Conservation (phyloP, 768 basidiomycete genomes). For the Boletus subcaerulescens region DNA sequence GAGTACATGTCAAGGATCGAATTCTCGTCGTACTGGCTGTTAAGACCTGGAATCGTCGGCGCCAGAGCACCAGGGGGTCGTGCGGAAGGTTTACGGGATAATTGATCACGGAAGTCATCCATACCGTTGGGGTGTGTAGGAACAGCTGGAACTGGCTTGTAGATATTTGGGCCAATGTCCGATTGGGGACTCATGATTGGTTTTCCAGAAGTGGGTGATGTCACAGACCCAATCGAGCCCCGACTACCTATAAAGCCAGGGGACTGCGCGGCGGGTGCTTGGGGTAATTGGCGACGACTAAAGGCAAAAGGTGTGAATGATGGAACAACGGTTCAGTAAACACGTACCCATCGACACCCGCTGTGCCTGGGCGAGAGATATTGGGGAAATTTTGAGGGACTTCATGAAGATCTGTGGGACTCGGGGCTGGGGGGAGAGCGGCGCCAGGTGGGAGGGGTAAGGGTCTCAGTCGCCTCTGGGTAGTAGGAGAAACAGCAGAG, state of each 20-base stretch:
- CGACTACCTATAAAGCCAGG: constrained; percentile 12
- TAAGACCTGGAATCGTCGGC: constrained; percentile 27
- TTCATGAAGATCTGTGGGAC: constrained; percentile 18
- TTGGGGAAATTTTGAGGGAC: constrained; percentile 6
- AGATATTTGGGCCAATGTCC: constrained; percentile 22
- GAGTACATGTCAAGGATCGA: constrained; percentile 24
- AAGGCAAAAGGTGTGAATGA: not conserved
- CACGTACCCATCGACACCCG: constrained; percentile 25
- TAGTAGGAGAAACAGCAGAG: constrained; percentile 26
- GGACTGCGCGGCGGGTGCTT: constrained; percentile 21
- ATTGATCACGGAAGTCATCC: constrained; percentile 23
- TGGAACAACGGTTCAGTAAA: not conserved
- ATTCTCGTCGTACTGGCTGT: constrained; percentile 21
- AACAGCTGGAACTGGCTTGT: constrained; percentile 32
- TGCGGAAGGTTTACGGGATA: constrained; percentile 20
- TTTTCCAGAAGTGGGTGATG: constrained; percentile 19
- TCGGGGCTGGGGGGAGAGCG: constrained; percentile 7
- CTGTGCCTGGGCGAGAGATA: constrained; percentile 26
- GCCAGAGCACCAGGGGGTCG: constrained; percentile 30
- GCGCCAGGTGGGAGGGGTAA: constrained; percentile 29
- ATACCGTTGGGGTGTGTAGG: constrained; percentile 15
- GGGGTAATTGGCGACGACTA: constrained; percentile 32
- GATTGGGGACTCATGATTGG: constrained; percentile 10
- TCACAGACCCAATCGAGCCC: constrained; percentile 21
- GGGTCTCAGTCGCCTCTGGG: constrained; percentile 29